Conservation (phyloP, 805 yeast genomes). For the Zygotorulaspora florentina region DNA sequence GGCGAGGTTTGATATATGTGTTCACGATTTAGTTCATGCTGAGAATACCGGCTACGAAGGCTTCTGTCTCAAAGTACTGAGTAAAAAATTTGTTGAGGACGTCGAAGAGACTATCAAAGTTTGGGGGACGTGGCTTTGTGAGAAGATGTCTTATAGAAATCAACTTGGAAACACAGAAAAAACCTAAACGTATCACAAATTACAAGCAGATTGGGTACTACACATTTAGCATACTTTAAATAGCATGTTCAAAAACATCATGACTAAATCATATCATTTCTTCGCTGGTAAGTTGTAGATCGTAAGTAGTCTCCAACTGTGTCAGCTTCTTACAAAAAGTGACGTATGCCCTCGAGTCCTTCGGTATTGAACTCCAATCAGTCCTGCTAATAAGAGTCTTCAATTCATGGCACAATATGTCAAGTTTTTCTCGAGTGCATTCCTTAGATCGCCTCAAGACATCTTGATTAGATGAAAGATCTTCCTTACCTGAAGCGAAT, state of each 20-base stretch:
- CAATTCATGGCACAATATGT: conserved; percentile 15
- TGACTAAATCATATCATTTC: neutral
- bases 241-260: neutral
- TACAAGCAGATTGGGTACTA: neutral
- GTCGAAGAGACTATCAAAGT: conserved; percentile 15
- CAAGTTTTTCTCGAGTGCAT: conserved; percentile 17
- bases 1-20: conserved; percentile 18
- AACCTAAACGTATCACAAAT: neutral
- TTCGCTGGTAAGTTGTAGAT: neutral
- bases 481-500: conserved; percentile 16
- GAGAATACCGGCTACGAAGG: conserved; percentile 22
- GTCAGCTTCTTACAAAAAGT: conserved; percentile 4
- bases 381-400: conserved; percentile 12
- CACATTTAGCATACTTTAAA: neutral
- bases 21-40: conserved; percentile 14
- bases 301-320: neutral
- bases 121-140: conserved; percentile 21
- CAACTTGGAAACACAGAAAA: conserved; percentile 5
- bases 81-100: conserved; percentile 12
- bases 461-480: conserved; percentile 13
- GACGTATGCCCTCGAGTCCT: conserved; percentile 11
- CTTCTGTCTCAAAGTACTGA: conserved; percentile 14
- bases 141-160: conserved; percentile 9
- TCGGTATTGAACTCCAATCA: conserved; percentile 23
- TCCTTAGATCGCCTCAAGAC: conserved; percentile 8